A percentile compares a stretch with the other conserved stretches of the same genome.
Evolutionary conservation across 2,329 filamentous ascomycete species (phyloP).

Genomic region (Fusarium oxysporum): DNA sequence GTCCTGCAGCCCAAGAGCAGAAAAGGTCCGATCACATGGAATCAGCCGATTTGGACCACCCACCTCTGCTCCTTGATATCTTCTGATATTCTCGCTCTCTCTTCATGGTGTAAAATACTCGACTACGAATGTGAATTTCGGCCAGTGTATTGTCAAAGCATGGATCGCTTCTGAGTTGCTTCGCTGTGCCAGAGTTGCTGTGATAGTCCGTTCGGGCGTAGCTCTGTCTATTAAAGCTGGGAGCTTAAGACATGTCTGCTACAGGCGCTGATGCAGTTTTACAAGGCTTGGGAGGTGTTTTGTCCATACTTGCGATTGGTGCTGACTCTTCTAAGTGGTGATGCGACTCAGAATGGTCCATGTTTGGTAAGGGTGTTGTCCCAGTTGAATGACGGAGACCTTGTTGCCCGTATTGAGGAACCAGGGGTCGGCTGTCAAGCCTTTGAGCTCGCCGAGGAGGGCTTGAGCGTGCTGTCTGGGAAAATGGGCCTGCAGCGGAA

Average conservation of each 20-base stretch:
- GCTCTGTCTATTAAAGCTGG: slow-evolving; percentile 35
- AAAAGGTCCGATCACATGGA: neutral
- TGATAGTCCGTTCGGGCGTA: slow-evolving; percentile 45
- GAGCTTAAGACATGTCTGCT: slow-evolving; percentile 29
- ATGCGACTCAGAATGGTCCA: slow-evolving; percentile 11
- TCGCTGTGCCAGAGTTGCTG: slow-evolving; percentile 1
- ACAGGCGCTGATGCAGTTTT: slow-evolving; percentile 9
- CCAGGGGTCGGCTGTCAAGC: neutral
- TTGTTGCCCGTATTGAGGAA: slow-evolving; percentile 25
- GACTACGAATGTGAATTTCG: slow-evolving; percentile 40
- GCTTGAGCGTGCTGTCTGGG: slow-evolving; percentile 16
- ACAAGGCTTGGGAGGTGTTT: slow-evolving; percentile 1
- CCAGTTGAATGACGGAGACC: slow-evolving; percentile 16
- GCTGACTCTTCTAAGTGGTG: neutral
- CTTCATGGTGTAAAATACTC: slow-evolving; percentile 40
- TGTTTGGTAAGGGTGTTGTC: slow-evolving; percentile 5
- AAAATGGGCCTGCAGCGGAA: slow-evolving; percentile 11
- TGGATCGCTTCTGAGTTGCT: slow-evolving; percentile 36
- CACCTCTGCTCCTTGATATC: neutral
- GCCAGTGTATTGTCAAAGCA: slow-evolving; percentile 38
- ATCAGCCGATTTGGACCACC: neutral
- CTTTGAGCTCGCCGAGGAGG: slow-evolving; percentile 28
- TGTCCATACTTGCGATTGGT: neutral
- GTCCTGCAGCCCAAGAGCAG: neutral
- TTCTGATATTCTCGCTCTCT: slow-evolving; percentile 26